Percentiles rank a stretch among this genome's conserved stretches.
Evolutionary conservation across 179 eudicot species (phyloP).

Genomic region (Spergularia azorica): DNA sequence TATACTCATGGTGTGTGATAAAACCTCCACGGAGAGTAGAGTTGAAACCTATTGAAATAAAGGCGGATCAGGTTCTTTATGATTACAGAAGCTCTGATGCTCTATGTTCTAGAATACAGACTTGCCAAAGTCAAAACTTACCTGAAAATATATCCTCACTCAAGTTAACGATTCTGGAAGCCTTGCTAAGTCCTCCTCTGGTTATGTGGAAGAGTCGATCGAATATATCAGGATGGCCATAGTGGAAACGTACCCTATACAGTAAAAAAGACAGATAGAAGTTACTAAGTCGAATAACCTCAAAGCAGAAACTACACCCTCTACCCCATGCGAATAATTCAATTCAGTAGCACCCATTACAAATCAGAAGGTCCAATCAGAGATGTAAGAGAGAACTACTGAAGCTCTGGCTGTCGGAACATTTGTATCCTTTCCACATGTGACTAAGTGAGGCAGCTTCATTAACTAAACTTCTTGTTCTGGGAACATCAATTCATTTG

Average conservation of each 20-base stretch:
- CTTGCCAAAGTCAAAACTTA: constrained; percentile 19
- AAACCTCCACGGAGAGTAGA: constrained; percentile 81
- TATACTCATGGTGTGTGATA: constrained; percentile 92
- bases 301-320: background rate
- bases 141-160: constrained; percentile 98
- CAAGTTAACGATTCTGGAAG: constrained; percentile 79
- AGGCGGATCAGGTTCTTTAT: constrained; percentile 15
- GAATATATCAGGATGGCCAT: constrained; percentile 96
- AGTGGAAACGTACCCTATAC: constrained; percentile 91
- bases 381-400: background rate
- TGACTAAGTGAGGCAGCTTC: background rate
- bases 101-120: too few relatives aligned
- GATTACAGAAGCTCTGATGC: background rate
- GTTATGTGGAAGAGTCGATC: constrained; percentile 92
- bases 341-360: constrained; percentile 5
- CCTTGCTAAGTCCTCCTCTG: constrained; percentile 93
- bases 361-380: background rate
- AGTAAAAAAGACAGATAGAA: constrained; percentile 4
- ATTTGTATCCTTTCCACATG: background rate
- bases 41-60: constrained; percentile 61
- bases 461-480: background rate
- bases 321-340: background rate
- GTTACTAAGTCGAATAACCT: constrained; percentile 11
- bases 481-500: background rate
- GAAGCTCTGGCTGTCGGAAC: background rate